Percentiles rank a stretch among this genome's conserved stretches.
Conservation (phyloP, 371 early-diverging fungal genomes). For the Globomyces sp. region DNA sequence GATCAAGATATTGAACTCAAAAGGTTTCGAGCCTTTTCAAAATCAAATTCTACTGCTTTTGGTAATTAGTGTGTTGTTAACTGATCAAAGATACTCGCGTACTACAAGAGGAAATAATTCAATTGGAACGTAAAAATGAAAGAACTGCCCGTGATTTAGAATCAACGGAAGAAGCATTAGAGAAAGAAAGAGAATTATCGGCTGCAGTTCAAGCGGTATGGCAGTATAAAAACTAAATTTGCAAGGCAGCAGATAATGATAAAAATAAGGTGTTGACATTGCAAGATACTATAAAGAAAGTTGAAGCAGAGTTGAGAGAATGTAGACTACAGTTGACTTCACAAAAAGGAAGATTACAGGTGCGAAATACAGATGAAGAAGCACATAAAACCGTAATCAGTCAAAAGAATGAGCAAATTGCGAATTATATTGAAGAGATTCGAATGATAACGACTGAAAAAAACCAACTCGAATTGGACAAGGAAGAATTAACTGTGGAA, state of each 20-base stretch:
- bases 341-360: conserved; percentile 35
- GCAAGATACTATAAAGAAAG: conserved; percentile 28
- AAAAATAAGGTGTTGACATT: conserved; percentile 20
- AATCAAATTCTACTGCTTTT: conserved; percentile 12
- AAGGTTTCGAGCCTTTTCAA: conserved; percentile 20
- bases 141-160: conserved; percentile 26
- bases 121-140: conserved; percentile 35
- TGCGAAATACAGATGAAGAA: conserved; percentile 39
- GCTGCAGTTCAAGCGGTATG: conserved; percentile 23
- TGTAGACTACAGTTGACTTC: conserved; percentile 32
- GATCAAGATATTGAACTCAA: conserved; percentile 24
- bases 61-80: not conserved
- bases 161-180: conserved; percentile 33
- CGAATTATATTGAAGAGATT: conserved; percentile 40
- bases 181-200: conserved; percentile 28
- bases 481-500: conserved; percentile 41
- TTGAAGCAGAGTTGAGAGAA: conserved; percentile 40
- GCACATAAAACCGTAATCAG: conserved; percentile 6
- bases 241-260: conserved; percentile 31
- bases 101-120: conserved; percentile 34
- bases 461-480: conserved; percentile 28
- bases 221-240: not conserved
- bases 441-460: conserved; percentile 39
- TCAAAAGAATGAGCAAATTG: conserved; percentile 49
- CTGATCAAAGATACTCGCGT: conserved; percentile 23